These are phyloP conservation scores for Jackrogersella minutella DNA, from an alignment of 495 filamentous ascomycete genomes.

Conservation along the genomic window DNA sequence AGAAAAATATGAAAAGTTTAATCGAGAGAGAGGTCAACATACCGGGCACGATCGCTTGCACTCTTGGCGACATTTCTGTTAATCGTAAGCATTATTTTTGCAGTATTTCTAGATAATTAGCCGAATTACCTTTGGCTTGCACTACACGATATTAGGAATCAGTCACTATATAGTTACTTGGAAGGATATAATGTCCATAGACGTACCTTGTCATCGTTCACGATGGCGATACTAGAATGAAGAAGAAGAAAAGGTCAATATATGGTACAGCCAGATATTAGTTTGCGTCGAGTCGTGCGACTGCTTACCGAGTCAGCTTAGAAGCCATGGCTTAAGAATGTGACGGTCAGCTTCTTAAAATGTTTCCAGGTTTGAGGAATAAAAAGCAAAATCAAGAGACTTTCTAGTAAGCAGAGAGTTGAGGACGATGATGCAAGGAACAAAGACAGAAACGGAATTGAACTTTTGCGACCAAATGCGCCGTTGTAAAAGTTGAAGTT, in stretches of 20 bases:
- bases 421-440: constrained; percentile 20
- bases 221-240: constrained; percentile 85
- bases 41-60: constrained; percentile 99
- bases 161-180: constrained; percentile 10
- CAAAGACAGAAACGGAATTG: constrained; percentile 1
- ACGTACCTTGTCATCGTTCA: constrained; percentile 94
- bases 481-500: constrained; percentile 15
- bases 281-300: constrained; percentile 5
- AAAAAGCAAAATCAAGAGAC: background rate
- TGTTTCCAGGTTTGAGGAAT: background rate
- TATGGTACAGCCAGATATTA: constrained; percentile 4
- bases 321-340: constrained; percentile 46
- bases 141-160: constrained; percentile 63
- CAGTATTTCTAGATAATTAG: constrained; percentile 74
- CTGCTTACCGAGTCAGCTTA: constrained; percentile 49
- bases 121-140: constrained; percentile 87
- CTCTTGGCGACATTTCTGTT: constrained; percentile 97
- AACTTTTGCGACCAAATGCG: constrained; percentile 37
- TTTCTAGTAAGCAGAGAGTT: constrained; percentile 13
- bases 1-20: background rate
- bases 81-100: no score
- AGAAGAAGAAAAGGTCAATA: constrained; percentile 22
- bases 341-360: constrained; percentile 15
- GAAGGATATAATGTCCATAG: background rate
- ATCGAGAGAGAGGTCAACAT: background rate